Conservation (phyloP, 345 rosid genomes). For the Trapa incisa region DNA sequence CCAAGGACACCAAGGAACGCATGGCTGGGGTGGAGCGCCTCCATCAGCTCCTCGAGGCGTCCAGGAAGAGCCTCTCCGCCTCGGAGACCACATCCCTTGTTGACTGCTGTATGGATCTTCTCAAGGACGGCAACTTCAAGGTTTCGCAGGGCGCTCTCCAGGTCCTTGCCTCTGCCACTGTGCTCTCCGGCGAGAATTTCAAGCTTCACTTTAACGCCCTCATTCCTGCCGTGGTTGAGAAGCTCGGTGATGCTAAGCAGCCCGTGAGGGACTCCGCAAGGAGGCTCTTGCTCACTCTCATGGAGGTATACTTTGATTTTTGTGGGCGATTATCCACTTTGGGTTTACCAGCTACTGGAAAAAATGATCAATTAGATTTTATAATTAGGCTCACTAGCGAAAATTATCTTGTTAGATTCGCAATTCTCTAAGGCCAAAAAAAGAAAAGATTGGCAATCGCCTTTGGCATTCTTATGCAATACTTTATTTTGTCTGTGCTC, state of each 20-base stretch:
- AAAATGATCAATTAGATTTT: background rate
- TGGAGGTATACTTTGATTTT: slow-evolving; percentile 54
- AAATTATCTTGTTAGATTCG: no score
- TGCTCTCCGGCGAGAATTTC: slow-evolving; percentile 81
- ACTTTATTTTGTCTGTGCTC: background rate
- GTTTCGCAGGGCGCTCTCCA: slow-evolving; percentile 93
- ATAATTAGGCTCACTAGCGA: background rate
- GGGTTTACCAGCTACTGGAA: background rate
- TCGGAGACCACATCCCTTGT: slow-evolving; percentile 76
- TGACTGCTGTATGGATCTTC: slow-evolving; percentile 93
- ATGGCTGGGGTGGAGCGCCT: slow-evolving; percentile 98
- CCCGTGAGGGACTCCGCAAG: slow-evolving; percentile 95
- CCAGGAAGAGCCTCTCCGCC: slow-evolving; percentile 54
- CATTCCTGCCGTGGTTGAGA: slow-evolving; percentile 86
- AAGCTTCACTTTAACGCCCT: slow-evolving; percentile 92
- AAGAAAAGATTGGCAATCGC: background rate
- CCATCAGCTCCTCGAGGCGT: slow-evolving; percentile 80
- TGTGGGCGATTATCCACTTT: background rate
- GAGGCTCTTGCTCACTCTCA: slow-evolving; percentile 84
- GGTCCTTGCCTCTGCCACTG: slow-evolving; percentile 95
- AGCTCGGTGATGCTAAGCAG: slow-evolving; percentile 81
- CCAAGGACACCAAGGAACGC: slow-evolving; percentile 95
- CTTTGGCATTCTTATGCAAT: background rate
- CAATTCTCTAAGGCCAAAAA: no score
- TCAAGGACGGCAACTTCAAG: slow-evolving; percentile 81